These are phyloP conservation scores for Cladophialophora bantiana DNA, from an alignment of 2,329 filamentous ascomycete species.

Conservation along the genomic window DNA sequence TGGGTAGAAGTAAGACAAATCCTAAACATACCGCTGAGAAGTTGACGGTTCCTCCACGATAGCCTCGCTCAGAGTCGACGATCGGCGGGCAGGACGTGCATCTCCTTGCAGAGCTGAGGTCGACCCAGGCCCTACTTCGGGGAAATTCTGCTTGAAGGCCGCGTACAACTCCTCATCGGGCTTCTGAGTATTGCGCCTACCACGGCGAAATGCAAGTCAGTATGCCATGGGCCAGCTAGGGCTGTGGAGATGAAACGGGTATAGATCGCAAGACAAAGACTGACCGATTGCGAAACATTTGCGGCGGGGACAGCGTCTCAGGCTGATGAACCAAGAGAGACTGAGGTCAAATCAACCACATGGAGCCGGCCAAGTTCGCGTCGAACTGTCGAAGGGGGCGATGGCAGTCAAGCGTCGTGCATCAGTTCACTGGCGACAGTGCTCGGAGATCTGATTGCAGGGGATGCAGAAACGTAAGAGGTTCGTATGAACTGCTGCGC, in stretches of 20 bases:
- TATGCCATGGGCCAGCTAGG: conserved; percentile 14
- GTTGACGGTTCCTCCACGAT: conserved; percentile 39
- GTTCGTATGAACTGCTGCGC: conserved; percentile 32
- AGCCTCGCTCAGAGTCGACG: conserved; percentile 41
- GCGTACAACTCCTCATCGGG: conserved; percentile 83
- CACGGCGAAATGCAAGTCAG: conserved; percentile 33
- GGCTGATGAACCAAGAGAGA: conserved; percentile 29
- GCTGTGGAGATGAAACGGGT: conserved; percentile 26
- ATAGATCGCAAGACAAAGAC: conserved; percentile 39
- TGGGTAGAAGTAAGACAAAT: conserved; percentile 28
- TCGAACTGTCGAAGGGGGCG: conserved; percentile 16
- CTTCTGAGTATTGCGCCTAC: conserved; percentile 80
- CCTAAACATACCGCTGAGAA: conserved; percentile 39
- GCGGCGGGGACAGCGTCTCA: conserved; percentile 39
- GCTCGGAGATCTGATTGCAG: conserved; percentile 12
- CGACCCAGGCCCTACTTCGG: conserved; percentile 67
- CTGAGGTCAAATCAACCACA: conserved; percentile 37
- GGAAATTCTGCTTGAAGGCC: conserved; percentile 83
- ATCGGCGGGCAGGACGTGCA: conserved; percentile 48
- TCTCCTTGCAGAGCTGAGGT: conserved; percentile 56
- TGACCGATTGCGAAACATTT: conserved; percentile 59
- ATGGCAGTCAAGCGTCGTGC: conserved; percentile 23
- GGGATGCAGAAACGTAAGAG: conserved; percentile 19
- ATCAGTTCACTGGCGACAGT: conserved; percentile 18
- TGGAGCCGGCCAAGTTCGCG: conserved; percentile 28